Evolutionary conservation across 257 asterid genomes (phyloP).

Genomic region (Perilla frutescens): DNA sequence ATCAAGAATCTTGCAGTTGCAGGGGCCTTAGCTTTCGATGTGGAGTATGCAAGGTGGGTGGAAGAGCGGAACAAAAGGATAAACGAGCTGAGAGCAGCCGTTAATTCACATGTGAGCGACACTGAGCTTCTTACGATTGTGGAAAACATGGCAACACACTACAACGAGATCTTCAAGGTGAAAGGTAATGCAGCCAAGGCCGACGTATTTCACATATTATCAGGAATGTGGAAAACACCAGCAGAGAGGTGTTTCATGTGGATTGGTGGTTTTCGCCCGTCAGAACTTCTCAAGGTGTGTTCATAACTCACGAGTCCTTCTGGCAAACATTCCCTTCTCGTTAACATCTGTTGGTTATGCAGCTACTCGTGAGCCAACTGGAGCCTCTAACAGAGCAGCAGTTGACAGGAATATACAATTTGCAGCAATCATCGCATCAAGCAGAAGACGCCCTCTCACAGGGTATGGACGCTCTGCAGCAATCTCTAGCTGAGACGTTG

Average conservation of each 20-base stretch:
- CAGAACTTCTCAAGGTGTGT: slow-evolving; percentile 65
- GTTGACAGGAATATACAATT: slow-evolving; percentile 51
- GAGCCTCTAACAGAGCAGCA: slow-evolving; percentile 96
- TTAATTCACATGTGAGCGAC: slow-evolving; percentile 78
- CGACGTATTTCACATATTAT: slow-evolving; percentile 83
- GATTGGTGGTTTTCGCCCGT: slow-evolving; percentile 51
- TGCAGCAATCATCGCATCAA: slow-evolving; percentile 52
- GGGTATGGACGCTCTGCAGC: slow-evolving; percentile 85
- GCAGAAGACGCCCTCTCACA: slow-evolving; percentile 59
- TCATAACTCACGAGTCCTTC: not conserved
- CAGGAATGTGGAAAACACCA: slow-evolving; percentile 94
- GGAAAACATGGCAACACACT: slow-evolving; percentile 62
- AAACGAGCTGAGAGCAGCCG: slow-evolving; percentile 75
- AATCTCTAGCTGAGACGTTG: slow-evolving; percentile 52
- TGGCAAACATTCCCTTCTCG: not conserved
- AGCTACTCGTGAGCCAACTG: slow-evolving; percentile 76
- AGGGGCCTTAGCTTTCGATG: slow-evolving; percentile 89
- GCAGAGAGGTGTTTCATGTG: slow-evolving; percentile 62
- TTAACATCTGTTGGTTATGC: slow-evolving; percentile 37
- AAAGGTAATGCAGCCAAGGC: slow-evolving; percentile 76
- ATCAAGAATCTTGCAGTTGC: slow-evolving; percentile 20
- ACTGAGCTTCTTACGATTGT: slow-evolving; percentile 69
- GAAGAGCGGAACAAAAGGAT: slow-evolving; percentile 79
- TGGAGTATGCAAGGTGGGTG: slow-evolving; percentile 78
- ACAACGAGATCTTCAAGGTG: slow-evolving; percentile 70